phyloP scores from a whole-genome alignment of 257 asterid genomes.

The Ilex asprella region DNA sequence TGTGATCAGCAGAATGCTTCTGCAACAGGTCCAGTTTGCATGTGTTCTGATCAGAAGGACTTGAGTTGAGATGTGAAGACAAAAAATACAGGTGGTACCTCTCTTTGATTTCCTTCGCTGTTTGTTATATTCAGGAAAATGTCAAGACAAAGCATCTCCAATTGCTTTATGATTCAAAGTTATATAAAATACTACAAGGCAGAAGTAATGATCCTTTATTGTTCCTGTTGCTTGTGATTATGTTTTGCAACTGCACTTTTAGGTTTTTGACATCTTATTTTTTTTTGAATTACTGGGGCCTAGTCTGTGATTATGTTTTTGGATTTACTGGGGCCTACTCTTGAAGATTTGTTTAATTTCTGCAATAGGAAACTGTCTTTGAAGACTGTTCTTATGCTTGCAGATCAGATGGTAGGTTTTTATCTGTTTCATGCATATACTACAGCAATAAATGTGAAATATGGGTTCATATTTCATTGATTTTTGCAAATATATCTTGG shows the following conservation, averaged over 20 bases:
- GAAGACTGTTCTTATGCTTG: conserved; percentile 76
- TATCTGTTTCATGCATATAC: neutral
- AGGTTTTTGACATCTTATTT: neutral
- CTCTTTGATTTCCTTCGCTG: conserved; percentile 11
- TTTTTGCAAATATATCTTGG: neutral
- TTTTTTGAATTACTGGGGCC: no score
- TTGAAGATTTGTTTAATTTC: conserved; percentile 63
- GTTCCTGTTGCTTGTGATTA: conserved; percentile 9
- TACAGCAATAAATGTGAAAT: no score
- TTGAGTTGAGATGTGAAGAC: no score
- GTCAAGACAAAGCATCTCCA: conserved; percentile 64
- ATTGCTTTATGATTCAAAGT: conserved; percentile 54
- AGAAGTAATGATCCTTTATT: conserved; percentile 42
- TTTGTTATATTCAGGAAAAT: conserved; percentile 43
- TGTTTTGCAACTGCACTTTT: no score
- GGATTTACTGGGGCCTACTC: conserved; percentile 76
- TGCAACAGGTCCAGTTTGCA: no score
- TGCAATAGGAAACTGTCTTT: conserved; percentile 62
- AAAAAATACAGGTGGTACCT: no score
- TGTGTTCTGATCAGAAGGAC: no score
- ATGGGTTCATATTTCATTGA: no score
- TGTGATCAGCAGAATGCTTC: no score
- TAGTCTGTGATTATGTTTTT: no score
- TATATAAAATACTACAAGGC: conserved; percentile 61
- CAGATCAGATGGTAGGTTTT: conserved; percentile 58